A percentile compares a stretch with the other conserved stretches of the same genome.
phyloP scores from a whole-genome alignment of 371 early-diverging fungal genomes.

The Rhizopus sp. region DNA sequence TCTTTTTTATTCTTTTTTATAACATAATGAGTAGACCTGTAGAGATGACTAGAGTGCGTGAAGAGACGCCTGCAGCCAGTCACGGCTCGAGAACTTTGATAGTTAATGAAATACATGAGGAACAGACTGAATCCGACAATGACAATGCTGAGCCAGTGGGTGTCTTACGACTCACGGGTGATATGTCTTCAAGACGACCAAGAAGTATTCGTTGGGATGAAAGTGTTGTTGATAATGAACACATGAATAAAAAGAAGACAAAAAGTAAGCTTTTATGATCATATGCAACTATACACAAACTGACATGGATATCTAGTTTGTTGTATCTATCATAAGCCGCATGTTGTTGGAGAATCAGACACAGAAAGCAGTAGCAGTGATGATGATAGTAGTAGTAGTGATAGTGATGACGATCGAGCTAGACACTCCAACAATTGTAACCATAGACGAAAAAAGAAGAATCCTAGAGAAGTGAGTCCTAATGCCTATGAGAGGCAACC shows the following conservation, averaged over 20 bases:
- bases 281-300: constrained; percentile 62
- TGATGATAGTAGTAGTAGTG: constrained; percentile 25
- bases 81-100: constrained; percentile 47
- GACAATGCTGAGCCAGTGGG: constrained; percentile 41
- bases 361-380: constrained; percentile 56
- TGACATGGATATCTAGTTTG: constrained; percentile 61
- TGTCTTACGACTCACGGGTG: constrained; percentile 58
- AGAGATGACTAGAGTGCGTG: constrained; percentile 26
- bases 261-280: constrained; percentile 66
- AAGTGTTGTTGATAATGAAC: constrained; percentile 87
- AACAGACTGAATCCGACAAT: constrained; percentile 6
- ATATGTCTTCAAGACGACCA: constrained; percentile 41
- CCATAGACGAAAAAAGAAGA: constrained; percentile 38
- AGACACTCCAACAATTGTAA: constrained; percentile 35
- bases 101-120: constrained; percentile 28
- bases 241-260: constrained; percentile 78
- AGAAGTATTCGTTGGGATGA: constrained; percentile 80
- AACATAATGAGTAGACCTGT: constrained; percentile 2
- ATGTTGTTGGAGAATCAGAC: constrained; percentile 67
- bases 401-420: constrained; percentile 34
- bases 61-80: constrained; percentile 23
- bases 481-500: constrained; percentile 77
- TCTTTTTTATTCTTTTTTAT: background rate
- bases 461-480: constrained; percentile 55
- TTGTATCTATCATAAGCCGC: constrained; percentile 84